Percentiles rank a stretch among this genome's conserved stretches.
Evolutionary conservation across 1,284 basidiomycete species (phyloP).

Genomic region (Marasmius fiardii): DNA sequence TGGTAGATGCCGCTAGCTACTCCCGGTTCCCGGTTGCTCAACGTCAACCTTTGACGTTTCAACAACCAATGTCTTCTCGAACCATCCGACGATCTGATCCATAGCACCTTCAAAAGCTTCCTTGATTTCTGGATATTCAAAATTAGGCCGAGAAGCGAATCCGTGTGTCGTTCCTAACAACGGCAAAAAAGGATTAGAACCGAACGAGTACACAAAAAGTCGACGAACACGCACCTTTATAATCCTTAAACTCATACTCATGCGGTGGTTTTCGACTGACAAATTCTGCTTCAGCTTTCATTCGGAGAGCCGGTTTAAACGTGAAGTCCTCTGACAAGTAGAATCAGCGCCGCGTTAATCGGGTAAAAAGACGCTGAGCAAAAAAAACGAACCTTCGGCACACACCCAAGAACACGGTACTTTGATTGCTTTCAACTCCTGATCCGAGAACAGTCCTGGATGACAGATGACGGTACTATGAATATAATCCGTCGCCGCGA

Average conservation of each 20-base stretch:
- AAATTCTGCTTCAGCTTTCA: conserved; percentile 41
- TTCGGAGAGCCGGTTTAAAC: conserved; percentile 37
- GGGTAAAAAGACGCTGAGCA: not conserved
- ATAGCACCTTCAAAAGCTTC: conserved; percentile 48
- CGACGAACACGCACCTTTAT: conserved; percentile 38
- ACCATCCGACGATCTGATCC: conserved; percentile 43
- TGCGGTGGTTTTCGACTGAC: conserved; percentile 39
- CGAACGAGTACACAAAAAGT: not conserved
- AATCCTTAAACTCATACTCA: conserved; percentile 53
- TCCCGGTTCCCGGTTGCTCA: no score
- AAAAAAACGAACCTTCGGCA: conserved; percentile 43
- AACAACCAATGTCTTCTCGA: conserved; percentile 35
- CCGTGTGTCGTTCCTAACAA: conserved; percentile 51
- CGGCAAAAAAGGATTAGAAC: not conserved
- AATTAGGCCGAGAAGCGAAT: conserved; percentile 50
- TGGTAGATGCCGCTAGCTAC: no score
- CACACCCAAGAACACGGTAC: conserved; percentile 53
- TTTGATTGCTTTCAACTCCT: conserved; percentile 43
- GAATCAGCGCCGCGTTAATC: no score
- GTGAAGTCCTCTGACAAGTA: conserved; percentile 42
- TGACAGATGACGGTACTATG: conserved; percentile 54
- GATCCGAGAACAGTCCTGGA: conserved; percentile 40
- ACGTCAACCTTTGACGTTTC: no score
- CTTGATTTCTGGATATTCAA: conserved; percentile 42
- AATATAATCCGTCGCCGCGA: conserved; percentile 39